phyloP scores from a whole-genome alignment of 139 green algal species.

The Choricystis sp. region DNA sequence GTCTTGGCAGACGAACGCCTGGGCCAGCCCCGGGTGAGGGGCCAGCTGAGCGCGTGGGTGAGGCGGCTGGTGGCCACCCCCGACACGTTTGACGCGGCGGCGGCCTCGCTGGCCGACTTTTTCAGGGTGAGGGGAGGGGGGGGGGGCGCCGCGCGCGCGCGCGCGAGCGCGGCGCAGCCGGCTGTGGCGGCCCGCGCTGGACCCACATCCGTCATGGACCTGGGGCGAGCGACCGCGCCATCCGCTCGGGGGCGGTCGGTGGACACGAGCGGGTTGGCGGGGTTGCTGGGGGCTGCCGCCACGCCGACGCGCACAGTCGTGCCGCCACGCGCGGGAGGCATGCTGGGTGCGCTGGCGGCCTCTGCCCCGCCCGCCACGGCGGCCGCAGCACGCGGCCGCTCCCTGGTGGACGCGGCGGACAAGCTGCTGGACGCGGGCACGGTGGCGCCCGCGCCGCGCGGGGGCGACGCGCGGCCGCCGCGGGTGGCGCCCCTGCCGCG shows the following conservation, averaged over 20 bases:
- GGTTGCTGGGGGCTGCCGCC: neutral
- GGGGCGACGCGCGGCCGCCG: no score
- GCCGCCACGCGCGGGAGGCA: no score
- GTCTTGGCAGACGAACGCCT: constrained; percentile 74
- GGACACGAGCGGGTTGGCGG: neutral
- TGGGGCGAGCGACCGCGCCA: neutral
- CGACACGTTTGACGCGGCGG: neutral
- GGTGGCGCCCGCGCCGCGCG: no score
- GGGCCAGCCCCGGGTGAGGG: neutral
- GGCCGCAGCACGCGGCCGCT: no score
- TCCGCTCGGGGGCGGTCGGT: neutral
- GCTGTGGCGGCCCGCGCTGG: neutral
- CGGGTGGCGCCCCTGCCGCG: no score
- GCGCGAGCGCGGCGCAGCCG: neutral
- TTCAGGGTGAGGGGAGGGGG: neutral
- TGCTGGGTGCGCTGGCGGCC: neutral
- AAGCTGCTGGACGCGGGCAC: neutral
- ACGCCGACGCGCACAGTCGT: neutral
- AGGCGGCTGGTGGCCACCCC: neutral
- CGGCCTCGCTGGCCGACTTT: neutral
- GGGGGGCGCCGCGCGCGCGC: neutral
- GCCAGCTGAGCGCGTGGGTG: neutral
- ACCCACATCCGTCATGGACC: neutral
- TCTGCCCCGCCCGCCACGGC: no score
- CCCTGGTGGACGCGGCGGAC: no score